Base-by-base conservation (phyloP, 305 asterid genomes). In the Fraxinus paxiana region DNA sequence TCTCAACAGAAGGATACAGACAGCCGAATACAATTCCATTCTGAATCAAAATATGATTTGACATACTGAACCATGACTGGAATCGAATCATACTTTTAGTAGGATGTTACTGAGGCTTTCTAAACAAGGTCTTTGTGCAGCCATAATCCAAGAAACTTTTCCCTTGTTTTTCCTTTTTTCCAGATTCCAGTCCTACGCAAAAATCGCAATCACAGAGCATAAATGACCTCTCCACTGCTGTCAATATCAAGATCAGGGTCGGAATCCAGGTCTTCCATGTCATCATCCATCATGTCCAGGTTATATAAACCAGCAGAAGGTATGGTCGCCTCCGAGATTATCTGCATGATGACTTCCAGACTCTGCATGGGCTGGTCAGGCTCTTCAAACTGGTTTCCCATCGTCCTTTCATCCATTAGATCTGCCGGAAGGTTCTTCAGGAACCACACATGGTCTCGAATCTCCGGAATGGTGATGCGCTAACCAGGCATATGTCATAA, bases 171-270 rank as follows among this genome's bases (percentile, higher is more conserved):
- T 31, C 65, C 17, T 15, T 70, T 69, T 41, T 34, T 17, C 24
- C 31, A 30, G 7, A 6, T 35, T 20, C 77, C 41, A 20, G 9
- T 31, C 59, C 46, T 18, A 20, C 17, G 43, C 46, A 30, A 18
- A 20, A 77, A 73, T 28, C 12, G 75, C 7, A 37, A 84, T 93
- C 90, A 95, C 89, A 93, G 87, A 3, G 99, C 98, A 81, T 91
- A 92, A 76, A 95, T 91, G 78, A 96, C 88, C 87, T 96, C 99
- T 15, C 99, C 99, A 2, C 99, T 96, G 92, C 99, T 96, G 87
- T 96, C 99, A 72, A 94, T 79, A 73, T 96, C 99, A n/a, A 96
- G 92, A 83, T 94, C 98, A 18, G 97, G 99, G 80, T 95, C 98
- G 1, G 98, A 92, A 80, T 94, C 97, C 15, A 93, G 85, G 91